Conservation (phyloP, 2,329 filamentous ascomycete species). For the Talaromyces sp. region DNA sequence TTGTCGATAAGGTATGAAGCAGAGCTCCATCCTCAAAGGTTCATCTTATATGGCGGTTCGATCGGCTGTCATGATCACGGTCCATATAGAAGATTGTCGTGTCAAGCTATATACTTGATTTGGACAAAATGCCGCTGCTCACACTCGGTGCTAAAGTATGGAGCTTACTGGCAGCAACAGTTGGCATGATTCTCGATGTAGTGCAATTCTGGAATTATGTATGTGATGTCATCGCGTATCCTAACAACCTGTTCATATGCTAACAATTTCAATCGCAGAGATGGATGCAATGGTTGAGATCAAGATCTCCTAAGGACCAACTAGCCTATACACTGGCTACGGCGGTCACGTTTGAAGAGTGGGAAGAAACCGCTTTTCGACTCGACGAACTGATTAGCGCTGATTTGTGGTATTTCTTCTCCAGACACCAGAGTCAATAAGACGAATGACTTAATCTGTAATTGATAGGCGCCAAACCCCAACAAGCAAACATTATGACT, state of each 20-base stretch:
- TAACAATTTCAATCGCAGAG: slow-evolving; percentile 42
- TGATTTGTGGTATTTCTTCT: slow-evolving; percentile 64
- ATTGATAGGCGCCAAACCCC: slow-evolving; percentile 70
- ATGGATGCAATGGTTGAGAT: slow-evolving; percentile 63
- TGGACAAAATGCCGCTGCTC: slow-evolving; percentile 21
- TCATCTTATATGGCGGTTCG: background rate
- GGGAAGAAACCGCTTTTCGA: slow-evolving; percentile 77
- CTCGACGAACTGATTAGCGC: slow-evolving; percentile 79
- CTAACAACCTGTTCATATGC: background rate
- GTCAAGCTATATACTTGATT: background rate
- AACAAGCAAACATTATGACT: slow-evolving; percentile 78
- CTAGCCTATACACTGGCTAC: slow-evolving; percentile 63
- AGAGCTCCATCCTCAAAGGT: background rate
- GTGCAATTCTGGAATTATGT: slow-evolving; percentile 61
- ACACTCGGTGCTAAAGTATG: slow-evolving; percentile 26
- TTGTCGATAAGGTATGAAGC: background rate
- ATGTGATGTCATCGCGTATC: background rate
- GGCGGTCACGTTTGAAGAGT: slow-evolving; percentile 73
- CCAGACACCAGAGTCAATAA: background rate
- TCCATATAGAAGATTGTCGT: background rate
- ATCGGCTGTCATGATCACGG: background rate
- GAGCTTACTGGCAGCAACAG: slow-evolving; percentile 40
- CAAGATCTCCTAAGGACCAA: slow-evolving; percentile 60
- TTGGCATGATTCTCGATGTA: slow-evolving; percentile 60
- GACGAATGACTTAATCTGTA: background rate